Conservation (phyloP, 108 stramenopile species). For the Schizochytrium sp. region DNA sequence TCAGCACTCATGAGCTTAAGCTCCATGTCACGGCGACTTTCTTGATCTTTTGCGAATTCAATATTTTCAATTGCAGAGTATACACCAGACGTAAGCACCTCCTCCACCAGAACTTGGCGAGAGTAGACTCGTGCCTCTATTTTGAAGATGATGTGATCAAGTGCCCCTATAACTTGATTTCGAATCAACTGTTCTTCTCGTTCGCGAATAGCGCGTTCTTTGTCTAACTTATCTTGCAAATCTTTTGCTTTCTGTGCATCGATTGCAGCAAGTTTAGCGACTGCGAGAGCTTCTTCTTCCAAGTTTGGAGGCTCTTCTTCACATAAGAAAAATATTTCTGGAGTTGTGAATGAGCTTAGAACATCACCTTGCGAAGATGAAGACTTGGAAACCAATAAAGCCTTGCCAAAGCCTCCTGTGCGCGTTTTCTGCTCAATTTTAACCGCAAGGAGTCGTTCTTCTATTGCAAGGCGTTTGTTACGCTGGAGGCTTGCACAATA, state of each 20-base stretch:
- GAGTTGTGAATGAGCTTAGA: neutral
- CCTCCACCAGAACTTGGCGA: neutral
- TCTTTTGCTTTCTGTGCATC: neutral
- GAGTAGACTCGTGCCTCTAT: neutral
- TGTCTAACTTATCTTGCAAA: neutral
- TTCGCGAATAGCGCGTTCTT: neutral
- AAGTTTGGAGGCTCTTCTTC: conserved; percentile 20
- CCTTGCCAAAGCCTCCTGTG: neutral
- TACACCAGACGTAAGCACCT: neutral
- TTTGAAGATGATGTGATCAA: neutral
- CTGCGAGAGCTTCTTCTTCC: conserved; percentile 15
- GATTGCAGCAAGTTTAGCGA: conserved; percentile 21
- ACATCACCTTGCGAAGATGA: neutral
- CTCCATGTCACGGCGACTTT: neutral
- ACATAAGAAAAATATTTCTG: neutral
- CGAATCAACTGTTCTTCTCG: neutral
- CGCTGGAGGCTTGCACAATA: neutral
- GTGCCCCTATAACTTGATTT: neutral
- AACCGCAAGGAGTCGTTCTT: neutral
- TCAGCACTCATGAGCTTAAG: neutral
- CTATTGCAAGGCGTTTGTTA: neutral
- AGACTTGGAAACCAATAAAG: neutral
- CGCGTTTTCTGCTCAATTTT: neutral
- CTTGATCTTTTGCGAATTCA: neutral
- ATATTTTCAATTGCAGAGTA: neutral